These are phyloP conservation scores for Dicorynia guianensis DNA, from an alignment of 306 rosid species.

Conservation along the genomic window DNA sequence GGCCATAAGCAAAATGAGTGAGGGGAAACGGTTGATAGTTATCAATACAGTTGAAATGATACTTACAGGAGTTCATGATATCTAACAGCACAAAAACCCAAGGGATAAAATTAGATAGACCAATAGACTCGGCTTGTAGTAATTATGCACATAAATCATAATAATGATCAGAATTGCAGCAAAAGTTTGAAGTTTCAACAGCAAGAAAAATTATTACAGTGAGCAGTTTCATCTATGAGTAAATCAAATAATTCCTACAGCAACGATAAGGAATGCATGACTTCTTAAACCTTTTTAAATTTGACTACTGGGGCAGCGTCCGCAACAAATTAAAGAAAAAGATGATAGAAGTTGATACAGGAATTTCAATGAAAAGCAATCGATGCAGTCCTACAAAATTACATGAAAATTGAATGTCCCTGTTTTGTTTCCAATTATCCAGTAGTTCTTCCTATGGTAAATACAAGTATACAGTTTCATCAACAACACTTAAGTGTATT, in stretches of 20 bases:
- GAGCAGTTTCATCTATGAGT: not conserved
- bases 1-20: not conserved
- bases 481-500: constrained; percentile 3
- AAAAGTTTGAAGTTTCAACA: constrained; percentile 2
- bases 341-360: not conserved
- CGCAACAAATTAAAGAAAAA: not conserved
- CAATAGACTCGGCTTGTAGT: not conserved
- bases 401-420: constrained; percentile 18
- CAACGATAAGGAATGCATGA: not conserved
- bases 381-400: not conserved
- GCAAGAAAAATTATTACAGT: constrained; percentile 21
- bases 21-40: not conserved
- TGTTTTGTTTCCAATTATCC: not conserved
- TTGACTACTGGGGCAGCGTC: not conserved
- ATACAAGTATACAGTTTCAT: constrained; percentile 7
- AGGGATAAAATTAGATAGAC: not conserved
- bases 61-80: constrained; percentile 24
- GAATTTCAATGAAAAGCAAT: constrained; percentile 15
- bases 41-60: constrained; percentile 11
- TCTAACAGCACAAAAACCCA: not conserved
- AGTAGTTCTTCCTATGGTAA: not conserved
- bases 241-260: constrained; percentile 27
- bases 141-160: not conserved
- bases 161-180: not conserved
- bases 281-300: not conserved